These are phyloP conservation scores for Talinum fruticosum DNA, from an alignment of 148 eudicot species.

Conservation along the genomic window DNA sequence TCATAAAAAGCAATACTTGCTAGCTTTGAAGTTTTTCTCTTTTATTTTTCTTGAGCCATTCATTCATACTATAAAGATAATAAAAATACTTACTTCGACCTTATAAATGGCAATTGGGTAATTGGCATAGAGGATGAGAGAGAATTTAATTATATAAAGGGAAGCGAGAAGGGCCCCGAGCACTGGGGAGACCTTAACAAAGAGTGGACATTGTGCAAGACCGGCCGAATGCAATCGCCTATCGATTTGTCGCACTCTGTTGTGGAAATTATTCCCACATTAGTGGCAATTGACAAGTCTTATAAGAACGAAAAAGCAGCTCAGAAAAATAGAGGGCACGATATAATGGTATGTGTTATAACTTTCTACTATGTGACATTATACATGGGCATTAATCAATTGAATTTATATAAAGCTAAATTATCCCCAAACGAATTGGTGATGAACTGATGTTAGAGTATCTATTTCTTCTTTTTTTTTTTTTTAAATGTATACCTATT, in stretches of 20 bases:
- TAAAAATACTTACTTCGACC: too few relatives aligned
- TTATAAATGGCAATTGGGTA: not conserved
- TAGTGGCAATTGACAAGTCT: slow-evolving; percentile 13
- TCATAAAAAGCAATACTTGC: too few relatives aligned
- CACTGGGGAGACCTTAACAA: slow-evolving; percentile 52
- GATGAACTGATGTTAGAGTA: too few relatives aligned
- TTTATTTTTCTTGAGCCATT: too few relatives aligned
- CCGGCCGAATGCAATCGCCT: slow-evolving; percentile 58
- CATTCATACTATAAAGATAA: too few relatives aligned
- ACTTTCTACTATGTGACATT: too few relatives aligned
- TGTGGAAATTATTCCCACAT: slow-evolving; percentile 20
- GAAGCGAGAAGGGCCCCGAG: slow-evolving; percentile 46
- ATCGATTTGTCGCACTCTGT: slow-evolving; percentile 39
- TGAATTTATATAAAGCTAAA: too few relatives aligned
- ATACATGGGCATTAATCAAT: too few relatives aligned
- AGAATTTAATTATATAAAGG: slow-evolving; percentile 35
- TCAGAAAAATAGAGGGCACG: slow-evolving; percentile 54
- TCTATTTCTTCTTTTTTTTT: too few relatives aligned
- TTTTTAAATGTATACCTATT: too few relatives aligned
- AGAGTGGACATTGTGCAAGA: slow-evolving; percentile 52
- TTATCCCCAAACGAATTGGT: too few relatives aligned
- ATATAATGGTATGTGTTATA: slow-evolving; percentile 31
- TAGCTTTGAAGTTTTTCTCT: too few relatives aligned
- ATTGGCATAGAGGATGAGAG: slow-evolving; percentile 27
- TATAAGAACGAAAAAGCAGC: slow-evolving; percentile 38